Conservation (phyloP, 306 rosid species). For the Trifolium pratense region DNA sequence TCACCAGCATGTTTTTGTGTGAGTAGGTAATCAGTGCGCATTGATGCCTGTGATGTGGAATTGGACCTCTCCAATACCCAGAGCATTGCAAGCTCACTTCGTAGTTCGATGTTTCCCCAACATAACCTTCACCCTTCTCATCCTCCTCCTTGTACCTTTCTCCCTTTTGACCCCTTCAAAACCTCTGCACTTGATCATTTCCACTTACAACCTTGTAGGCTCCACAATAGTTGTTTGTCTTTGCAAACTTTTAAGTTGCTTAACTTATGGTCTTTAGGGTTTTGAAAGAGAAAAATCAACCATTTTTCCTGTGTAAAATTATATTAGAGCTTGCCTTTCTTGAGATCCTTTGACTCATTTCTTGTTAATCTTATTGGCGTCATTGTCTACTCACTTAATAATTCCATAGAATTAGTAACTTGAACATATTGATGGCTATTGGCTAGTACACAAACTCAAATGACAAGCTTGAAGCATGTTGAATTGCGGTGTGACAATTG, state of each 20-base stretch:
- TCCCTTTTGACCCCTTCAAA: too few relatives aligned
- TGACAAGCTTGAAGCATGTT: background rate
- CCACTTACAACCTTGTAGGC: background rate
- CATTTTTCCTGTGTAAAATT: too few relatives aligned
- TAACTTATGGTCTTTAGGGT: background rate
- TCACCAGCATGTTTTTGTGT: background rate
- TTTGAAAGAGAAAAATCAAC: background rate
- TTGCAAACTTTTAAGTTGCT: background rate
- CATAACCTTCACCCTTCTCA: background rate
- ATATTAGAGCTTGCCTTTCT: too few relatives aligned
- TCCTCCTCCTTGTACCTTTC: too few relatives aligned
- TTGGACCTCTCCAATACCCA: background rate
- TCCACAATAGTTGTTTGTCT: background rate
- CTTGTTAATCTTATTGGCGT: background rate
- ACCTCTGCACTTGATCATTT: background rate
- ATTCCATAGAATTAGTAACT: background rate
- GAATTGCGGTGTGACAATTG: too few relatives aligned
- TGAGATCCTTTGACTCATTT: too few relatives aligned
- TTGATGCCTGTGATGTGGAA: background rate
- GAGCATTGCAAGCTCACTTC: background rate
- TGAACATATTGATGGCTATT: background rate
- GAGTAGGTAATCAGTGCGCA: background rate
- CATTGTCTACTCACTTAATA: background rate
- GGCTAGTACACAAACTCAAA: background rate
- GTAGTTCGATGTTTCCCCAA: background rate